Evolutionary conservation across 371 early-diverging fungal genomes (phyloP).

Genomic region (Lichtheimia hyalospora): DNA sequence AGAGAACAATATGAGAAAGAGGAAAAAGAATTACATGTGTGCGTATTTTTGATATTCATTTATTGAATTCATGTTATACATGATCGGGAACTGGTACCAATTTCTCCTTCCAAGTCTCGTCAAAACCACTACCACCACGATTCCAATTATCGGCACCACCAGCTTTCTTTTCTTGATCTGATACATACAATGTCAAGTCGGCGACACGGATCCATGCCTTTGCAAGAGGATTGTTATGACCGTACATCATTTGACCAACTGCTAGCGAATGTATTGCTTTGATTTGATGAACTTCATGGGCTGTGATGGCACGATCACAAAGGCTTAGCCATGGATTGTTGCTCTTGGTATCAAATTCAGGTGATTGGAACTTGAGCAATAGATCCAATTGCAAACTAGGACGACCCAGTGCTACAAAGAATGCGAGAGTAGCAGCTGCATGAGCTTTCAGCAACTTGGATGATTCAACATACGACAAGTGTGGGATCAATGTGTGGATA

Average conservation of each 20-base stretch:
- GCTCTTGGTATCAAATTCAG: not conserved
- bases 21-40: too few species aligned
- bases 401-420: slow-evolving; percentile 42
- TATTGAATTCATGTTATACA: too few species aligned
- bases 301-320: slow-evolving; percentile 40
- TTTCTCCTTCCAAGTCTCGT: slow-evolving; percentile 24
- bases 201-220: slow-evolving; percentile 36
- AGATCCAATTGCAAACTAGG: slow-evolving; percentile 38
- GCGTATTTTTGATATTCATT: too few species aligned
- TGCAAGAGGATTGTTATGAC: slow-evolving; percentile 18
- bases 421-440: slow-evolving; percentile 24
- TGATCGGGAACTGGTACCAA: not conserved
- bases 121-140: slow-evolving; percentile 42
- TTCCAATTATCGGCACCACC: slow-evolving; percentile 24
- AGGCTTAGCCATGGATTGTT: slow-evolving; percentile 50
- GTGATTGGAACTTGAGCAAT: slow-evolving; percentile 28
- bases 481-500: slow-evolving; percentile 37
- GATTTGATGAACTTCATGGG: slow-evolving; percentile 53
- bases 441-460: slow-evolving; percentile 43
- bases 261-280: slow-evolving; percentile 53
- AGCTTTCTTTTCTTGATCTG: slow-evolving; percentile 17
- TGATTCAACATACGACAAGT: slow-evolving; percentile 32
- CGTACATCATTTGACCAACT: slow-evolving; percentile 40
- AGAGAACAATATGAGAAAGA: too few species aligned
- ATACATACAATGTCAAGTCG: slow-evolving; percentile 31